Base-by-base conservation (phyloP, 805 yeast genomes). In the Metahyphopichia silvanorum region DNA sequence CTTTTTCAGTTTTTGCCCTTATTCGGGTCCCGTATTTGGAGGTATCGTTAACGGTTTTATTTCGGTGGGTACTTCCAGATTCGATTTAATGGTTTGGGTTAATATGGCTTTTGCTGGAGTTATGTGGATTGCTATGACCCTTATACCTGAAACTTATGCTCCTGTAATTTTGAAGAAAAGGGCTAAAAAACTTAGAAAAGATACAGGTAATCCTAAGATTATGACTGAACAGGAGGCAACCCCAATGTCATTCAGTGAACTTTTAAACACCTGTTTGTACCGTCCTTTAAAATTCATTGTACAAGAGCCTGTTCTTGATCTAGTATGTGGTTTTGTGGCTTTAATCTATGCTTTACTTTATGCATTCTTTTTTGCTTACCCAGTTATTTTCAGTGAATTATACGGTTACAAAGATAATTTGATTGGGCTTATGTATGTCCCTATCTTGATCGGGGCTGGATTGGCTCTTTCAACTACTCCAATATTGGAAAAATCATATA, bases 311-410 rank as follows among this genome's bases (percentile, higher is more conserved):
- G 94, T 87, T 17, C 66, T 88, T 49, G 93, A 79, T 51, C 65
- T 86, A 45, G 77, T 88, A 70, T 86, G 95, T 58, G 75, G 77
- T 47, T 88, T 86, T 59, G 91, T 88, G 39, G 88, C 94, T 43
- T 71, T 88, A 55, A 86, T 88, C 57, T 88, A 88, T 65, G 82
- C 96, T n/a, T 69, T 88, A 54, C 69, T 88, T 32, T 88, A 88
- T 52, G 96, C 95, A 9, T 88, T 88, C 69, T 88, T 88, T 78
- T 88, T 87, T 63, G 96, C 97, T 1, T 88, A 84, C 62, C 97
- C 97, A 4, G 95, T 82, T 33, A 86, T 88, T 32, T 88, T 88
- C 57, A 74, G 71, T 34, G 83, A 79, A 34, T 69, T 87, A 33
- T 85, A 88, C 51, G 86, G 79, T 29, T 87, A 69, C 60, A 70